Evolutionary conservation across 495 filamentous ascomycete species (phyloP).

Genomic region (Beverwykella pulmonaria): DNA sequence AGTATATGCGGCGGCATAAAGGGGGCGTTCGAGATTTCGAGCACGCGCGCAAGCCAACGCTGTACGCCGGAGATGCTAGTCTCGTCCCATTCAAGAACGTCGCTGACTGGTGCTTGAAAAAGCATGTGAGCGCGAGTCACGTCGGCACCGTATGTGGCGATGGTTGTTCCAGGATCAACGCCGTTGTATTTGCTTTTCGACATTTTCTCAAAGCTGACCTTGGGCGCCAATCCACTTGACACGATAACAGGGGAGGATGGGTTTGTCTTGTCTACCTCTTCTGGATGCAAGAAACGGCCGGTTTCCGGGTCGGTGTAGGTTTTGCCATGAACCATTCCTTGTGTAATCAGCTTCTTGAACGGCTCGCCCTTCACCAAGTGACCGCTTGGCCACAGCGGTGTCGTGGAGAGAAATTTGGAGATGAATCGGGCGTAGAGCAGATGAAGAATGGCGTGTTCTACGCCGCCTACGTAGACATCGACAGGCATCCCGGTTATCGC

Average conservation of each 20-base stretch:
- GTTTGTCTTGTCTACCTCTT: slow-evolving; percentile 69
- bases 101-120: slow-evolving; percentile 80
- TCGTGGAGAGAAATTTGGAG: slow-evolving; percentile 77
- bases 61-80: slow-evolving; percentile 78
- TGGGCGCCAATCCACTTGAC: slow-evolving; percentile 59
- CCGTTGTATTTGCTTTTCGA: slow-evolving; percentile 95
- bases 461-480: slow-evolving; percentile 82
- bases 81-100: slow-evolving; percentile 86
- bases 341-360: slow-evolving; percentile 77
- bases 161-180: slow-evolving; percentile 75
- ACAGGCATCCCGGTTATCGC: slow-evolving; percentile 66
- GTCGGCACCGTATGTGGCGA: slow-evolving; percentile 75
- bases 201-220: slow-evolving; percentile 83
- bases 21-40: slow-evolving; percentile 50
- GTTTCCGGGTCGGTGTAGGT: slow-evolving; percentile 76
- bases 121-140: slow-evolving; percentile 83
- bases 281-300: slow-evolving; percentile 75
- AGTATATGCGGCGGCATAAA: slow-evolving; percentile 2
- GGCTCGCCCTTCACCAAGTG: slow-evolving; percentile 59
- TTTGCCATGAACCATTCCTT: slow-evolving; percentile 91
- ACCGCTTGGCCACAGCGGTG: slow-evolving; percentile 53
- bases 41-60: slow-evolving; percentile 72
- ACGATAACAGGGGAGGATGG: slow-evolving; percentile 58
- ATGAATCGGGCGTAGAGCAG: slow-evolving; percentile 91
- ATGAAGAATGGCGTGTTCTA: slow-evolving; percentile 89